Evolutionary conservation across 257 asterid genomes (phyloP), one percentile per base, ranked within the genome.

Genomic region (Eustoma russellianum): DNA sequence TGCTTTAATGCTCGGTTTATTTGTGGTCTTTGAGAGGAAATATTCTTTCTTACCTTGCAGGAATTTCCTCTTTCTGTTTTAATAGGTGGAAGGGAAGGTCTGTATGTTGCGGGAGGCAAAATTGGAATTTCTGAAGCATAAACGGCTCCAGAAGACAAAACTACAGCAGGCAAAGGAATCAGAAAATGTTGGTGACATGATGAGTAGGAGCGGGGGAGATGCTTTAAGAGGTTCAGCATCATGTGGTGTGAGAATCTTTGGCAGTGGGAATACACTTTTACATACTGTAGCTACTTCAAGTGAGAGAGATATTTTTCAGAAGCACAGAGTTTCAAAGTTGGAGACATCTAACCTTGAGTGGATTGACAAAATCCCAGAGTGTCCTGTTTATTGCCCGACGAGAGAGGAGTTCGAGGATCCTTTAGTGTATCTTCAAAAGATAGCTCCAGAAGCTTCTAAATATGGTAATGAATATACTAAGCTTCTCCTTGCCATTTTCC

Each of bases 401-500:
- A 77, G 72, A 65, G 93, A 83, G 76, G 98, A 92, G 60, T 92
- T 92, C 62, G 83, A 85, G 71, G 98, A 92, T 75, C 98, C 98
- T 53, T 65, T 92, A 64, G 77, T 79, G 53, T 92, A 79, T 81
- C 67, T 92, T 66, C 95, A 79, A 70, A 92, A 83, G 81, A 87
- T 92, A 58, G 94, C 98, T 64, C 97, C 94, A 33, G 95, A 83
- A 69, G 98, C 98, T 65, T 88, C 94, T 5, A 84, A 74, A 91
- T 83, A 79, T 68, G 98, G 98, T 87, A 78, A 38, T n/a, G n/a
- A n/a, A n/a, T n/a, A n/a, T n/a, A n/a, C 30, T 2, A 1, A 24
- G 12, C 12, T 38, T 38, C 43, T 38, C 43, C 43, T 38, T 38
- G 43, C 12, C 43, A 0, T 38, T 38, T 38, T 2, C 43, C 43